Base-by-base conservation (phyloP, 352 stramenopile species). In the Pythium periplocum region DNA sequence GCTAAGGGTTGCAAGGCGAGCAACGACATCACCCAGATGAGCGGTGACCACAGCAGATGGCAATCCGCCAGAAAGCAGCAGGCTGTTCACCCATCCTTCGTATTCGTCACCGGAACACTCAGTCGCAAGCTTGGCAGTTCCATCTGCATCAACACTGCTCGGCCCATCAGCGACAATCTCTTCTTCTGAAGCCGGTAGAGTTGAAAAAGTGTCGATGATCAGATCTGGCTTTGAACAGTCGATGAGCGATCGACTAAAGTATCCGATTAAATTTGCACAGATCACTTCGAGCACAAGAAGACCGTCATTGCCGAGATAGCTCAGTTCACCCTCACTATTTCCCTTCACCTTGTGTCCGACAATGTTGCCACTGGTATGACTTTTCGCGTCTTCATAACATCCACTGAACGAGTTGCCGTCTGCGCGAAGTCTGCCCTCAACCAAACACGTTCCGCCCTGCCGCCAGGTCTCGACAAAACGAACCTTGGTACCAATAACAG, bases 351-450 rank as follows among this genome's bases (percentile, higher is more conserved):
- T 90, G 45, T 71, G 83, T 33, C 85, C 85, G 9, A 87, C 64
- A 61, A 95, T 93, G 42, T 71, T 87, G 41, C 85, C 85, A 52
- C 79, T 90, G 8, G 85, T 95, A 52, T 92, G 83, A 39, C 83
- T 93, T 43, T 93, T 95, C 4, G 85, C 83, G 53, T 95, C 85
- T 74, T 95, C 83, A 39, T 95, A 95, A 41, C 62, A 87, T 32
- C 85, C 85, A 41, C 67, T 77, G 39, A 95, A 95, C 41, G 77
- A 70, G 6, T 54, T 68, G 8, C 83, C 83, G 48, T 95, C 85
- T 37, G 78, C 75, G 47, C 83, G 77, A 30, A 95, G 54, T 38
- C 85, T 68, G 10, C 85, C 85, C 56, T 93, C 75, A 2, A 95
- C 83, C 26, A 95, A 68, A 45, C 85, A 95, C 4, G 85, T 95